A percentile compares a stretch with the other conserved stretches of the same genome.
phyloP scores from a whole-genome alignment of 1,139 yeast genomes.

The Yamadazyma friedrichii region DNA sequence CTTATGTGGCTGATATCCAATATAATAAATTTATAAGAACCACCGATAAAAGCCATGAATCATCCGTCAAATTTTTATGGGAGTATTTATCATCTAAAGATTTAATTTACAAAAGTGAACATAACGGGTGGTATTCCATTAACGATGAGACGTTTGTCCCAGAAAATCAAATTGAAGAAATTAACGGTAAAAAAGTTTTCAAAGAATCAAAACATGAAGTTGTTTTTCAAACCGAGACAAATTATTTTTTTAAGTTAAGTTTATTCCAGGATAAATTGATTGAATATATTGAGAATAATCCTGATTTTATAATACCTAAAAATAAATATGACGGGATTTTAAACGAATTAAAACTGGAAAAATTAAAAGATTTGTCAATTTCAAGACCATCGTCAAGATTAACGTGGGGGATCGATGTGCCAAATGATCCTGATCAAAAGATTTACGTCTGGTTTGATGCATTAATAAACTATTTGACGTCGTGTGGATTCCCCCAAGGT shows the following conservation, averaged over 20 bases:
- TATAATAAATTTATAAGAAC: conserved; percentile 86
- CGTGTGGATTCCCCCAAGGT: conserved; percentile 57
- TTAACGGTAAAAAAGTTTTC: conserved; percentile 46
- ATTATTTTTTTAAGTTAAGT: conserved; percentile 80
- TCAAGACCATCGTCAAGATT: conserved; percentile 80
- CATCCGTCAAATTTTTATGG: conserved; percentile 74
- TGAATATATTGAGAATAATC: conserved; percentile 43
- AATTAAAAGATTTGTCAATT: conserved; percentile 69
- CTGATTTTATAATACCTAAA: conserved; percentile 64
- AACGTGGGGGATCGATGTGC: conserved; percentile 90
- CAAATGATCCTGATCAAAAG: conserved; percentile 71
- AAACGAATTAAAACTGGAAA: conserved; percentile 50
- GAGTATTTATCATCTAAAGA: conserved; percentile 54
- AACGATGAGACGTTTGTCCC: conserved; percentile 96
- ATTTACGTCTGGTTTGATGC: conserved; percentile 99
- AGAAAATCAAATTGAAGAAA: conserved; percentile 64
- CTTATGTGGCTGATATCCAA: conserved; percentile 51
- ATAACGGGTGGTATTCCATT: conserved; percentile 91
- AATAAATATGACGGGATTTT: conserved; percentile 56
- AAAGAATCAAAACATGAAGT: conserved; percentile 80
- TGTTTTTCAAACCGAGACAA: conserved; percentile 70
- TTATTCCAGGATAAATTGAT: conserved; percentile 57
- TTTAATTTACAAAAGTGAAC: conserved; percentile 76
- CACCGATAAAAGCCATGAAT: conserved; percentile 76
- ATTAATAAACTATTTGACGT: conserved; percentile 76